Base-by-base conservation (phyloP, 441 rosid species). In the Viola pubescens region DNA sequence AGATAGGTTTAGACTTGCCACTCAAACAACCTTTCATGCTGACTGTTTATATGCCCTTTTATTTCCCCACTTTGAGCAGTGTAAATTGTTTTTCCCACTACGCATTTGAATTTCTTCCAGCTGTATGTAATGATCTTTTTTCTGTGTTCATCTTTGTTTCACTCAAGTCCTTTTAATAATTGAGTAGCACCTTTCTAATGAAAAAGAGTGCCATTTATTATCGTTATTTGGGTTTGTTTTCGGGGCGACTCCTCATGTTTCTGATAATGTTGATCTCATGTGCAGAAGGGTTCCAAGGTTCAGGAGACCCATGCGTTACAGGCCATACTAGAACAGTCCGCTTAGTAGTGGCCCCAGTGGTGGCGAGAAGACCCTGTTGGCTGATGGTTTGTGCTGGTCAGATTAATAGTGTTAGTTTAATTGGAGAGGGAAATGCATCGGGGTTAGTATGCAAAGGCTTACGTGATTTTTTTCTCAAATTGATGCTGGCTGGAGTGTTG, bases 261-360 rank as follows among this genome's bases (percentile, higher is more conserved):
- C 26, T 11, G 34, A 46, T 34, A 4, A 16, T 56, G 34, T 61
- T 12, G 47, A 11, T 73, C 62, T 69, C 39, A 57, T 52, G 8
- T 70, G 75, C 94, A 92, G 98, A 77, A 89, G 88, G 72, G 79
- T 73, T 56, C 98, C 97, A 10, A 80, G 97, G 75, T 89, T 81
- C 82, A 80, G 97, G 73, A 77, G 97, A 77, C 79, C 89, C 4
- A 77, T 74, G 80, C 78, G 94, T 52, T 87, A 85, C 76, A 82
- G 82, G 86, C 90, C 91, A 47, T 81, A 81, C 70, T 85, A 73
- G 64, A 58, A 54, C 9, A 26, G 60, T n/a, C 52, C 48, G 50
- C 48, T 40, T 38, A 10, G 26, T 12, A 3, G 47, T 37, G 45
- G 52, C 59, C 47, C 37, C 57, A 41, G 38, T 43, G 41, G 13